phyloP scores from a whole-genome alignment of 768 basidiomycete species.

The Gymnopilus junonius region DNA sequence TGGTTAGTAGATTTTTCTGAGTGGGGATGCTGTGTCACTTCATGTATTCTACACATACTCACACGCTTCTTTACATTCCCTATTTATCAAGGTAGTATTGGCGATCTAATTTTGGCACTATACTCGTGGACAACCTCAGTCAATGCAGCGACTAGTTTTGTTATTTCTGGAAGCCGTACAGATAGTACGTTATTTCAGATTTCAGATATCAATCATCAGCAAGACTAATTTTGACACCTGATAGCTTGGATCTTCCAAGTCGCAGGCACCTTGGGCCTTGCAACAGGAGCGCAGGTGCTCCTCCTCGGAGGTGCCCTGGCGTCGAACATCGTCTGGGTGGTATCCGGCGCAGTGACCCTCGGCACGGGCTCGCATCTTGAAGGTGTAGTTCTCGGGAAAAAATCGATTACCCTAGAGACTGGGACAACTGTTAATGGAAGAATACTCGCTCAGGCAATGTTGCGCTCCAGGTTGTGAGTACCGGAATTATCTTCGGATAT shows the following conservation, averaged over 20 bases:
- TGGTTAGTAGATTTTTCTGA: slow-evolving; percentile 10
- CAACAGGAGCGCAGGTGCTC: slow-evolving; percentile 7
- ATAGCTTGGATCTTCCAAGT: slow-evolving; percentile 28
- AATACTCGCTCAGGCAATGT: slow-evolving; percentile 23
- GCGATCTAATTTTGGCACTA: slow-evolving; percentile 17
- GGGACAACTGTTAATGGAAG: slow-evolving; percentile 21
- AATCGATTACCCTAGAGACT: slow-evolving; percentile 17
- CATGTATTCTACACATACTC: too few relatives aligned
- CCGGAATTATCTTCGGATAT: too few relatives aligned
- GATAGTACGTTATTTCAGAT: slow-evolving; percentile 3
- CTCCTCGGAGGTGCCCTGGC: slow-evolving; percentile 24
- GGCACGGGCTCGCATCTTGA: slow-evolving; percentile 16
- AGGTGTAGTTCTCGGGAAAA: slow-evolving; percentile 21
- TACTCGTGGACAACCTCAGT: slow-evolving; percentile 23
- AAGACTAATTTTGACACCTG: neutral
- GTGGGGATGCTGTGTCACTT: too few relatives aligned
- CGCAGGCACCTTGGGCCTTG: slow-evolving; percentile 13
- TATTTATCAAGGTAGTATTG: slow-evolving; percentile 14
- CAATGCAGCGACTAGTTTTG: slow-evolving; percentile 13
- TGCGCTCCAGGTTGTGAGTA: slow-evolving; percentile 15
- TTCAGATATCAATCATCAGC: slow-evolving; percentile 4
- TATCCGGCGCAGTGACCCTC: slow-evolving; percentile 17
- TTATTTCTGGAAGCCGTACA: slow-evolving; percentile 7
- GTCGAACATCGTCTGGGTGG: slow-evolving; percentile 24
- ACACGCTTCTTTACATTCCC: neutral